Conservation (phyloP, 306 rosid genomes). For the Gleditsia sinensis region DNA sequence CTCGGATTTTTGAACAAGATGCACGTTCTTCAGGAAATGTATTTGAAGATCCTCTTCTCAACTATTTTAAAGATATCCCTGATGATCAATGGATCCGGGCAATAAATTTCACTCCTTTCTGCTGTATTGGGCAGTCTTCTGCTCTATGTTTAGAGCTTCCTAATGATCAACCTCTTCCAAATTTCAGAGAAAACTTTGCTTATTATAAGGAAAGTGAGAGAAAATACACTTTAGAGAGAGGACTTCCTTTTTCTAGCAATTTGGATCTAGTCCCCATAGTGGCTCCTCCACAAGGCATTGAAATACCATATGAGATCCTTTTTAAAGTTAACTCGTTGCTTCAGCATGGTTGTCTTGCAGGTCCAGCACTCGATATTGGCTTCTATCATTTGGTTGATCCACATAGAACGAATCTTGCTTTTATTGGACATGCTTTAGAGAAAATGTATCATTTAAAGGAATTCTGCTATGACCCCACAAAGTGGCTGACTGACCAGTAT, state of each 20-base stretch:
- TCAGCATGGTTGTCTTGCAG: slow-evolving; percentile 63
- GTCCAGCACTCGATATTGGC: slow-evolving; percentile 49
- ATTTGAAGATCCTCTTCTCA: slow-evolving; percentile 39
- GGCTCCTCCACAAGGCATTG: slow-evolving; percentile 52
- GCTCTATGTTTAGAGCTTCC: slow-evolving; percentile 70
- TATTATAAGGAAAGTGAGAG: slow-evolving; percentile 50
- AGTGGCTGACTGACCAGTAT: slow-evolving; percentile 63
- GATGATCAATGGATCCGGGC: slow-evolving; percentile 76
- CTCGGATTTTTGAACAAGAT: slow-evolving; percentile 61
- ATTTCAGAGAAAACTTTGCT: slow-evolving; percentile 65
- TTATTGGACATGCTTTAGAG: slow-evolving; percentile 59
- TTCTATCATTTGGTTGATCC: slow-evolving; percentile 72
- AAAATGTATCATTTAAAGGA: slow-evolving; percentile 55
- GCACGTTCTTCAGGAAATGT: slow-evolving; percentile 23
- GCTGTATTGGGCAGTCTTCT: slow-evolving; percentile 72
- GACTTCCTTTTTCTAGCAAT: slow-evolving; percentile 49
- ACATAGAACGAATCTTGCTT: slow-evolving; percentile 9
- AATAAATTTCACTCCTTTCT: slow-evolving; percentile 63
- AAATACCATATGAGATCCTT: slow-evolving; percentile 63
- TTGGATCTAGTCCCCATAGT: slow-evolving; percentile 61
- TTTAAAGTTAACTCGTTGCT: slow-evolving; percentile 67
- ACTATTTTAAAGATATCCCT: slow-evolving; percentile 41
- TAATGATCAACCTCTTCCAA: slow-evolving; percentile 43
- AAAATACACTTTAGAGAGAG: slow-evolving; percentile 43
- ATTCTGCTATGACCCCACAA: slow-evolving; percentile 64